A percentile compares a stretch with the other conserved stretches of the same genome.
Conservation (phyloP, 2,329 filamentous ascomycete genomes). For the Hawksworthiomyces lignivorus region DNA sequence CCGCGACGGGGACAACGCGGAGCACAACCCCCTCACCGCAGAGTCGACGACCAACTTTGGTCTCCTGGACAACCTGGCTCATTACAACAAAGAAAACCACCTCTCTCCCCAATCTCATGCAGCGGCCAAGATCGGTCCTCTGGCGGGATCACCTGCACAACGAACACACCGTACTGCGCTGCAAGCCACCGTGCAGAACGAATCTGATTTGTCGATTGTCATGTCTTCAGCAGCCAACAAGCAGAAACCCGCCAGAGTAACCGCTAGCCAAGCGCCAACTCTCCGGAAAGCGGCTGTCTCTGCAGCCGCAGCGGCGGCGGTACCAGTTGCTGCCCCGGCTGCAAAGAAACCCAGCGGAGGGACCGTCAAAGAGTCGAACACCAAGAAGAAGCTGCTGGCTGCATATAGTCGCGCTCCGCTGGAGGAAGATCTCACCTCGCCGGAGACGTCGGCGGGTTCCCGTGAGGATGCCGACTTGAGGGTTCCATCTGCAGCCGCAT, state of each 20-base stretch:
- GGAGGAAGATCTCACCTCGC: constrained; percentile 10
- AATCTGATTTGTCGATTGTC: constrained; percentile 15
- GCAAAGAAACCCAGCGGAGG: constrained; percentile 1
- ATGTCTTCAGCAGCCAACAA: constrained; percentile 5
- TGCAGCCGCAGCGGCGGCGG: neutral
- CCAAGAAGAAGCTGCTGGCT: constrained; percentile 1
- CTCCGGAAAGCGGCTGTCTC: constrained; percentile 8
- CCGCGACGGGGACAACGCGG: neutral
- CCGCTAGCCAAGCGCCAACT: neutral
- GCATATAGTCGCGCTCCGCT: neutral
- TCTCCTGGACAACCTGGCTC: constrained; percentile 8
- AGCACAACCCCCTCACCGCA: neutral
- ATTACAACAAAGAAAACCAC: constrained; percentile 14
- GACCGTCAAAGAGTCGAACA: neutral
- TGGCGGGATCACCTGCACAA: constrained; percentile 1
- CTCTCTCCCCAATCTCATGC: neutral
- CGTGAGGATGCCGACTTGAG: constrained; percentile 8
- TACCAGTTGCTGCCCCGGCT: neutral
- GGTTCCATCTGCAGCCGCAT: constrained; percentile 1
- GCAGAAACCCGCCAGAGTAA: constrained; percentile 1
- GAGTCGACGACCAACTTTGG: constrained; percentile 15
- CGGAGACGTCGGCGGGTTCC: constrained; percentile 13
- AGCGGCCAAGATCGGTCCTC: neutral
- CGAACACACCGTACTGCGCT: constrained; percentile 5
- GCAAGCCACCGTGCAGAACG: constrained; percentile 17